phyloP scores from a whole-genome alignment of 768 basidiomycete genomes.

The Lactarius deliciosus region DNA sequence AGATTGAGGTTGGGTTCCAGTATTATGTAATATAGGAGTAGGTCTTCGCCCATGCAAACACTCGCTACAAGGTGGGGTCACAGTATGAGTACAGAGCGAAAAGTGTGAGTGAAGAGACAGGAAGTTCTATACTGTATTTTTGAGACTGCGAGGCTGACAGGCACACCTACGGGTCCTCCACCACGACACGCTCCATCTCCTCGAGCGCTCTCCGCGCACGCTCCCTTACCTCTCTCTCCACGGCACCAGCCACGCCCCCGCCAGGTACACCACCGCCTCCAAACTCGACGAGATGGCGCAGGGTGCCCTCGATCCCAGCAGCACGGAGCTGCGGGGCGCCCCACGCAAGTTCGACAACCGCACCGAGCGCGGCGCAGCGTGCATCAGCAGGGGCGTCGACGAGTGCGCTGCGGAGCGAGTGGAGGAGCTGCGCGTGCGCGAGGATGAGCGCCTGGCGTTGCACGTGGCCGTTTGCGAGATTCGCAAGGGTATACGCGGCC shows the following conservation, averaged over 20 bases:
- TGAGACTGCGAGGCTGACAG: background rate
- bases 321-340: conserved; percentile 44
- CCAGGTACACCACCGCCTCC: conserved; percentile 34
- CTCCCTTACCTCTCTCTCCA: conserved; percentile 52
- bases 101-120: background rate
- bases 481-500: conserved; percentile 64
- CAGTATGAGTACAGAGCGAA: background rate
- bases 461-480: conserved; percentile 61
- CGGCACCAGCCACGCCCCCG: conserved; percentile 35
- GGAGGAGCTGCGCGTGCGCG: conserved; percentile 50
- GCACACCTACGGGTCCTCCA: conserved; percentile 5
- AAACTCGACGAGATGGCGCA: conserved; percentile 46
- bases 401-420: conserved; percentile 56
- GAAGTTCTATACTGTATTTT: background rate
- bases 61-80: background rate
- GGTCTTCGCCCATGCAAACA: no score
- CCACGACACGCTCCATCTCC: conserved; percentile 38
- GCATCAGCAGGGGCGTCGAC: conserved; percentile 57
- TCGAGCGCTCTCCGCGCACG: conserved; percentile 57
- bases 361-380: conserved; percentile 58
- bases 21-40: no score
- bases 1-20: no score
- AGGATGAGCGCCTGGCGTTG: conserved; percentile 54
- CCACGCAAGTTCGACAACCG: conserved; percentile 56
- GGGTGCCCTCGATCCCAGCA: conserved; percentile 45